Conservation (phyloP, 257 asterid species). For the Avicennia marina region DNA sequence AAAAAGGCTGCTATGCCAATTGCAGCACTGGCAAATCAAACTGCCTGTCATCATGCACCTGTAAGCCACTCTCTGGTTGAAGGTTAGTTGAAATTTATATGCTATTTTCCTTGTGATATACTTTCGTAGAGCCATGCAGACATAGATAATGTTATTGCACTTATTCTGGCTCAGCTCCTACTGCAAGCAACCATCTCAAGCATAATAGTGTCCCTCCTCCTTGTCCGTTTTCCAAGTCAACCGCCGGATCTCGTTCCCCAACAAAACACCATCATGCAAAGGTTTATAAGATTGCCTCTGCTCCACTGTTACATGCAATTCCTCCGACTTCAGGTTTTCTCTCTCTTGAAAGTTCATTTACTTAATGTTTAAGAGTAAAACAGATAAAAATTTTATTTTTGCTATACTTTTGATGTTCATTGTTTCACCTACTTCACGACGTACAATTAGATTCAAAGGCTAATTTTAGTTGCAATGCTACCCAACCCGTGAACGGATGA, state of each 20-base stretch:
- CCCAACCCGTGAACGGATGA: no score
- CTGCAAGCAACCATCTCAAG: conserved; percentile 29
- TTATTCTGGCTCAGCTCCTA: conserved; percentile 44
- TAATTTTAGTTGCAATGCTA: no score
- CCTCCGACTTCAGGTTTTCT: conserved; percentile 61
- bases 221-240: conserved; percentile 32
- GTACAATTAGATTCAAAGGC: no score
- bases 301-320: conserved; percentile 35
- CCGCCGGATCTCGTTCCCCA: conserved; percentile 31
- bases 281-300: conserved; percentile 32
- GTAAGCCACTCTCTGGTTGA: conserved; percentile 39
- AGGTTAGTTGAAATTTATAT: conserved; percentile 34
- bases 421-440: no score
- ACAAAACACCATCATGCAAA: conserved; percentile 30
- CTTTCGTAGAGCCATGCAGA: conserved; percentile 6
- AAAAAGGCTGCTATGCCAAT: conserved; percentile 37
- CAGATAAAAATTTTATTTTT: background rate
- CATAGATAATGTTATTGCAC: conserved; percentile 4
- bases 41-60: conserved; percentile 27
- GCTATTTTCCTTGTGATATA: conserved; percentile 3
- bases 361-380: background rate
- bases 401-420: no score
- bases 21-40: conserved; percentile 40
- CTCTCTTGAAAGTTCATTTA: conserved; percentile 20
- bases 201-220: conserved; percentile 46